Conservation (phyloP, 768 basidiomycete genomes). For the Calocybe cyanea region DNA sequence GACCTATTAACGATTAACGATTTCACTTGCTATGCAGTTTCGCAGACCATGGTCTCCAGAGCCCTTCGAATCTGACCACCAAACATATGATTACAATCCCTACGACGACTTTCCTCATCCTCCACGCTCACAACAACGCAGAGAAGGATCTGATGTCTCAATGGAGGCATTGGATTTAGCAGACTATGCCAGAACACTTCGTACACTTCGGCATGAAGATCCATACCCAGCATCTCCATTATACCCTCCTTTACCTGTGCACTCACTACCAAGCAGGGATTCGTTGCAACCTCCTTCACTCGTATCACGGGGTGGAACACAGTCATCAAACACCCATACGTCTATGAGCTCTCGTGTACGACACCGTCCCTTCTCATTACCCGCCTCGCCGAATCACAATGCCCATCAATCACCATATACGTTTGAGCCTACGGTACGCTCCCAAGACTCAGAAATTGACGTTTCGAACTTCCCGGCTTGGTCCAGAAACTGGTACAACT, state of each 20-base stretch:
- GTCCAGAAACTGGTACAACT: conserved; percentile 59
- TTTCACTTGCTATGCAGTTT: conserved; percentile 38
- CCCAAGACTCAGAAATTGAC: conserved; percentile 46
- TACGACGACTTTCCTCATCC: conserved; percentile 16
- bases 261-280: conserved; percentile 20
- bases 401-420: conserved; percentile 8
- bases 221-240: conserved; percentile 28
- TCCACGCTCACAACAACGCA: conserved; percentile 24
- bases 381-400: conserved; percentile 28
- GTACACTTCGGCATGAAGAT: conserved; percentile 30
- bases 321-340: conserved; percentile 34
- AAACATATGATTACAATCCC: conserved; percentile 16
- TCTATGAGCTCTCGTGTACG: conserved; percentile 18
- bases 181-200: conserved; percentile 58
- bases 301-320: conserved; percentile 39
- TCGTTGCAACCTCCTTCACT: conserved; percentile 36
- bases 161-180: conserved; percentile 72
- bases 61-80: conserved; percentile 41
- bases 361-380: conserved; percentile 45
- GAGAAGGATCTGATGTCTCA: conserved; percentile 60
- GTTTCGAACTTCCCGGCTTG: conserved; percentile 61
- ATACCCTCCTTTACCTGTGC: conserved; percentile 26
- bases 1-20: conserved; percentile 15
- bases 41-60: conserved; percentile 69
- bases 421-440: conserved; percentile 18